These are phyloP conservation scores for Schizochytrium sp. DNA, from an alignment of 108 stramenopile genomes.

Conservation along the genomic window DNA sequence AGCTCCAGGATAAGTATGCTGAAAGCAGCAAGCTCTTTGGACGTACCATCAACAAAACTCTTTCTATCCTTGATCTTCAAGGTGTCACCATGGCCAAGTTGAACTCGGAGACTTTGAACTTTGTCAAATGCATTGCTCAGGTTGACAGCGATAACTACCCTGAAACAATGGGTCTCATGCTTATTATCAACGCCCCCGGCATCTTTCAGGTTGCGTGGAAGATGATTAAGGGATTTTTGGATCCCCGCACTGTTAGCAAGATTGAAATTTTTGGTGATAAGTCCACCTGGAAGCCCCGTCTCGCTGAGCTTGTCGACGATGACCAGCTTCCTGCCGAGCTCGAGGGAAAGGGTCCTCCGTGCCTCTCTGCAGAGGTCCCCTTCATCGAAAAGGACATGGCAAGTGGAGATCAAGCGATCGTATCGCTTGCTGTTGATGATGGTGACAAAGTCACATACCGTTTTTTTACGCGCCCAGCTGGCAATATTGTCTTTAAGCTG, in stretches of 20 bases:
- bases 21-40: not conserved
- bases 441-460: conserved; percentile 41
- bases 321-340: conserved; percentile 65
- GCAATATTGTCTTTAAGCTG: conserved; percentile 50
- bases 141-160: conserved; percentile 66
- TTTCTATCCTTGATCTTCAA: conserved; percentile 53
- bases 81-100: conserved; percentile 61
- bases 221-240: conserved; percentile 63
- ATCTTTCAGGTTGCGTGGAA: conserved; percentile 63
- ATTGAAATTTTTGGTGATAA: conserved; percentile 31
- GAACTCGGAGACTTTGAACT: not conserved
- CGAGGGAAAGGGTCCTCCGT: conserved; percentile 51
- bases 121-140: conserved; percentile 17
- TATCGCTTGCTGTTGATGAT: not conserved
- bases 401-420: not conserved
- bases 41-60: not conserved
- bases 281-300: not conserved
- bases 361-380: not conserved
- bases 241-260: conserved; percentile 65
- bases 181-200: conserved; percentile 64
- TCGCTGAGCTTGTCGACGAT: conserved; percentile 43
- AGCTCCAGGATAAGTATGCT: conserved; percentile 56
- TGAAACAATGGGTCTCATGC: conserved; percentile 63
- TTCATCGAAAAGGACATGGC: conserved; percentile 46
- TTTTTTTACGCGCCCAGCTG: conserved; percentile 25